Evolutionary conservation across 768 basidiomycete genomes (phyloP).

Genomic region (Podaxis sp.): DNA sequence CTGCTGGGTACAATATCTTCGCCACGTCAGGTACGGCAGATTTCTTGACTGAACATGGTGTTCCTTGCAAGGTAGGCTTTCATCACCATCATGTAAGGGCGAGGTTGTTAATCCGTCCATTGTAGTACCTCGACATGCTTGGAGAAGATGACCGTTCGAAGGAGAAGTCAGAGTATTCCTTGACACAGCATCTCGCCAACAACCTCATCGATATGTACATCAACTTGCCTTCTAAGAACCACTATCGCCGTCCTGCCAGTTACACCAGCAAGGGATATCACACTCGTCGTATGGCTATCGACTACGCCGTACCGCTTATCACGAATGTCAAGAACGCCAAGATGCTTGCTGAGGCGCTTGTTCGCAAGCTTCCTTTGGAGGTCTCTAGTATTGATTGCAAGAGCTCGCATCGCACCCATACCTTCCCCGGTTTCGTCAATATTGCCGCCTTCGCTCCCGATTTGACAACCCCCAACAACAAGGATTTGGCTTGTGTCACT

Average conservation of each 20-base stretch:
- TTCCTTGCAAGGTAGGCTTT: conserved; percentile 83
- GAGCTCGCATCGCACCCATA: conserved; percentile 87
- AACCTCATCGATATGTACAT: conserved; percentile 99
- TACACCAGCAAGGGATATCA: conserved; percentile 97
- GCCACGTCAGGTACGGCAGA: conserved; percentile 97
- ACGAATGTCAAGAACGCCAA: conserved; percentile 99
- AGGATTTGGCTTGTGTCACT: conserved; percentile 67
- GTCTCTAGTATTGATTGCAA: conserved; percentile 92
- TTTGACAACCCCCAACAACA: conserved; percentile 50
- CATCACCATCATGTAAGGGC: background rate
- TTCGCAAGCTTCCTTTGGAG: conserved; percentile 86
- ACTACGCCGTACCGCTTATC: conserved; percentile 95
- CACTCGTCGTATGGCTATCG: conserved; percentile 97
- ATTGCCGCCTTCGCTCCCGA: conserved; percentile 84
- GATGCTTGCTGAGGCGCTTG: conserved; percentile 89
- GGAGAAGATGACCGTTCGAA: conserved; percentile 69
- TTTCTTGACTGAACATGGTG: conserved; percentile 95
- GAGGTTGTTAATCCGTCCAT: conserved; percentile 4
- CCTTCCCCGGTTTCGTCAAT: conserved; percentile 91
- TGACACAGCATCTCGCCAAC: conserved; percentile 95
- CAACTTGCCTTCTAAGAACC: conserved; percentile 97
- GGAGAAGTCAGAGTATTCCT: conserved; percentile 96
- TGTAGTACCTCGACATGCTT: conserved; percentile 86
- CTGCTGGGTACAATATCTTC: conserved; percentile 93
- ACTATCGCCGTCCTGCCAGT: conserved; percentile 94